These are phyloP conservation scores for Telfairia occidentalis DNA, from an alignment of 331 rosid genomes.

Conservation along the genomic window DNA sequence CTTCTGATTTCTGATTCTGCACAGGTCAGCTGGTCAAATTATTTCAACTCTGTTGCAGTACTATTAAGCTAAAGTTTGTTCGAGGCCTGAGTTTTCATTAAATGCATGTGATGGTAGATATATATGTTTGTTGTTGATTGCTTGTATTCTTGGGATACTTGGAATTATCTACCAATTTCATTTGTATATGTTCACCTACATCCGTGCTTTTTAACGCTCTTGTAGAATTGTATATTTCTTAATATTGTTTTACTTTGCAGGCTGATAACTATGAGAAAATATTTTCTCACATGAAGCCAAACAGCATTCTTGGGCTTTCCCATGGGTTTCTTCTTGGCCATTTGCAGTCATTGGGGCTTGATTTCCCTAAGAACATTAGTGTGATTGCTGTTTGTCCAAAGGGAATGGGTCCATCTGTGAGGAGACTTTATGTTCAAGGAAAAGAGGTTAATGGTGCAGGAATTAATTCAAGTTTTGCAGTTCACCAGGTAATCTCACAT, in stretches of 20 bases:
- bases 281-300: slow-evolving; percentile 83
- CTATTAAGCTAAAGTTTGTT: background rate
- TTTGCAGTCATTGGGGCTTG: slow-evolving; percentile 70
- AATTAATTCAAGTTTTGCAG: slow-evolving; percentile 83
- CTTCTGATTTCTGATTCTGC: slow-evolving; percentile 92
- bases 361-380: slow-evolving; percentile 77
- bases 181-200: background rate
- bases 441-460: slow-evolving; percentile 94
- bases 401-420: slow-evolving; percentile 97
- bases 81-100: background rate
- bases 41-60: background rate
- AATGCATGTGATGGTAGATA: background rate
- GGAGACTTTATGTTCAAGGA: slow-evolving; percentile 93
- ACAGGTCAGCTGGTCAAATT: slow-evolving; percentile 39
- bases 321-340: slow-evolving; percentile 98
- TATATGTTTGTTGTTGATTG: background rate
- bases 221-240: background rate
- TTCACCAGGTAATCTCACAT: slow-evolving; percentile 52
- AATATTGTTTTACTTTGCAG: slow-evolving; percentile 30
- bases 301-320: slow-evolving; percentile 90
- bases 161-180: background rate
- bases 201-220: background rate
- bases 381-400: slow-evolving; percentile 91
- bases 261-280: slow-evolving; percentile 80
- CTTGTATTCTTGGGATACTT: background rate